Conservation (phyloP, 371 early-diverging fungal genomes). For the Apophysomyces variabilis region DNA sequence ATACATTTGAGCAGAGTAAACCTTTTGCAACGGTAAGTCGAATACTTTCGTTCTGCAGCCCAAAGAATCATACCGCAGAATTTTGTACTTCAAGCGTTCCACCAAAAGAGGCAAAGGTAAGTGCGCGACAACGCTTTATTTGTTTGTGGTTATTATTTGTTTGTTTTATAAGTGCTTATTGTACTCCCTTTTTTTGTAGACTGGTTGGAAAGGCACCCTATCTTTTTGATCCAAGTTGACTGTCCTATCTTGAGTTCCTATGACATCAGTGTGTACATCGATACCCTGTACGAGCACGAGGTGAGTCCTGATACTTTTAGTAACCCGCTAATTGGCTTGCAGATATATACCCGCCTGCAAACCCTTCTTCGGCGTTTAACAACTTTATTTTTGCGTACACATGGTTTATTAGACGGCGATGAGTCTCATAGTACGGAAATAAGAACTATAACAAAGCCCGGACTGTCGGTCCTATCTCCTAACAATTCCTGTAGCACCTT, state of each 20-base stretch:
- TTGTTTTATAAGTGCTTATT: neutral
- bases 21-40: conserved; percentile 5
- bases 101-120: conserved; percentile 19
- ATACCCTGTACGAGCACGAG: conserved; percentile 23
- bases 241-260: conserved; percentile 43
- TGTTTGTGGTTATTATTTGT: conserved; percentile 1
- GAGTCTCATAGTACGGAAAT: neutral
- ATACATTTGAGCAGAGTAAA: conserved; percentile 41
- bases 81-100: conserved; percentile 26
- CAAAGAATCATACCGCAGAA: neutral
- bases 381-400: conserved; percentile 15
- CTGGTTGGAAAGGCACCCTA: conserved; percentile 46
- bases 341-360: conserved; percentile 12
- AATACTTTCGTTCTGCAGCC: neutral
- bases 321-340: neutral
- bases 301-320: conserved; percentile 7
- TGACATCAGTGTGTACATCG: conserved; percentile 42
- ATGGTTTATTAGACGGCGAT: conserved; percentile 12
- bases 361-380: conserved; percentile 5
- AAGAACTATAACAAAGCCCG: neutral
- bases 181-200: neutral
- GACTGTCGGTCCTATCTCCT: neutral
- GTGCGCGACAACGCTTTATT: conserved; percentile 14
- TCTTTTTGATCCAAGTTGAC: conserved; percentile 54
- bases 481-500: neutral